These are phyloP conservation scores for Jaapia argillacea DNA, from an alignment of 768 basidiomycete species.

Conservation along the genomic window DNA sequence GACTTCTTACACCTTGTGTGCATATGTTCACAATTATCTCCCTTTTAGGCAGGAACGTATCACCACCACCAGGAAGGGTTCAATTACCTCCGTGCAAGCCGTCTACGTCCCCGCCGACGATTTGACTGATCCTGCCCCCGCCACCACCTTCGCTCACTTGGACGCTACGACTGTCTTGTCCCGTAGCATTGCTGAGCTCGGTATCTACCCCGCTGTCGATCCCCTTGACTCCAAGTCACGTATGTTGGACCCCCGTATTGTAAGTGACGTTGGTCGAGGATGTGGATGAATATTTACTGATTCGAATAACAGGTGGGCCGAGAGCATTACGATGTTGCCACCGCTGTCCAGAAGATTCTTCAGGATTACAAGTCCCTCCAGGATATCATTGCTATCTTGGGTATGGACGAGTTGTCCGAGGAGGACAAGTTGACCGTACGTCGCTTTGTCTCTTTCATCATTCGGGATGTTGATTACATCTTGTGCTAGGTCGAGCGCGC, in stretches of 20 bases:
- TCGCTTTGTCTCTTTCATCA: conserved; percentile 8
- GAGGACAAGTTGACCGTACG: conserved; percentile 97
- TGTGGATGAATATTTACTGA: conserved; percentile 7
- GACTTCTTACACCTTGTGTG: neutral
- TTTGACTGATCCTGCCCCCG: conserved; percentile 99
- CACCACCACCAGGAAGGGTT: conserved; percentile 99
- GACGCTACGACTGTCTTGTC: conserved; percentile 99
- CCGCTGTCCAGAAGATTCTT: conserved; percentile 94
- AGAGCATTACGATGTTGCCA: conserved; percentile 95
- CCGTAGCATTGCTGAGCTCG: conserved; percentile 96
- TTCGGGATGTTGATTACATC: conserved; percentile 1
- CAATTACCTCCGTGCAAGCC: conserved; percentile 99
- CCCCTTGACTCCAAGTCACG: conserved; percentile 99
- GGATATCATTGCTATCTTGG: conserved; percentile 99
- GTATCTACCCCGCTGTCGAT: conserved; percentile 99
- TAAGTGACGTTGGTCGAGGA: conserved; percentile 40
- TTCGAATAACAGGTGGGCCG: conserved; percentile 47
- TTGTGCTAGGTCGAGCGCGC: conserved; percentile 79
- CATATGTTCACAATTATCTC: neutral
- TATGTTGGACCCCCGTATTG: conserved; percentile 99
- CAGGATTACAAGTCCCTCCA: conserved; percentile 96
- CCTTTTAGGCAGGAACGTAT: conserved; percentile 90
- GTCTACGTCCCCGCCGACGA: conserved; percentile 99
- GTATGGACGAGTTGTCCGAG: conserved; percentile 99
- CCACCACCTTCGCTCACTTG: conserved; percentile 99